Evolutionary conservation across 2,329 filamentous ascomycete species (phyloP).

Genomic region (Paramyrothecium roridum): DNA sequence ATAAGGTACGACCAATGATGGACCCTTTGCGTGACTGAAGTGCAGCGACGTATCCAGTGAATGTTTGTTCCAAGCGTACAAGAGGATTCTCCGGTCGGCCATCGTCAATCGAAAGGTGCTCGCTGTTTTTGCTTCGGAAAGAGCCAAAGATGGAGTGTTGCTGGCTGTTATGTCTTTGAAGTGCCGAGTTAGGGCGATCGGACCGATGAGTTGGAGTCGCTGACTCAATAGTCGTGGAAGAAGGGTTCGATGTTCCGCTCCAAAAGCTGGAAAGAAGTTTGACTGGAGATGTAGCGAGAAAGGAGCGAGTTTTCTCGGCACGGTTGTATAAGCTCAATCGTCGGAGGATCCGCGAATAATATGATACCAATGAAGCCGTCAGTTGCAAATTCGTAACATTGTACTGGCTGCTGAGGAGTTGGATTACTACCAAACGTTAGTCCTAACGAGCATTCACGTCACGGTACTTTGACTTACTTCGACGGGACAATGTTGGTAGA

Average conservation of each 20-base stretch:
- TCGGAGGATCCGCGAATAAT: slow-evolving; percentile 74
- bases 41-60: slow-evolving; percentile 78
- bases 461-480: slow-evolving; percentile 49
- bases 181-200: slow-evolving; percentile 28
- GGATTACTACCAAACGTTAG: slow-evolving; percentile 57
- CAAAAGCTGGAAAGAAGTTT: slow-evolving; percentile 86
- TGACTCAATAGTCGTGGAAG: slow-evolving; percentile 34
- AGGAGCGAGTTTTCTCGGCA: slow-evolving; percentile 63
- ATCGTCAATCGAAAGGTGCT: slow-evolving; percentile 38
- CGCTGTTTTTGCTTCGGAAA: slow-evolving; percentile 40
- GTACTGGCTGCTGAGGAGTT: slow-evolving; percentile 69
- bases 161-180: slow-evolving; percentile 42
- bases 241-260: slow-evolving; percentile 44
- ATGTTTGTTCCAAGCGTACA: slow-evolving; percentile 76
- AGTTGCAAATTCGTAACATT: slow-evolving; percentile 62
- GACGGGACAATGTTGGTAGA: slow-evolving; percentile 68
- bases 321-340: slow-evolving; percentile 63
- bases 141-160: slow-evolving; percentile 55
- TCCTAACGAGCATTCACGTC: not conserved
- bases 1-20: slow-evolving; percentile 73
- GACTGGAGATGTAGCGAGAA: slow-evolving; percentile 79
- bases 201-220: slow-evolving; percentile 29
- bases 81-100: slow-evolving; percentile 61
- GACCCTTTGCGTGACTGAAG: slow-evolving; percentile 84
- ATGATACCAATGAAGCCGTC: slow-evolving; percentile 67